phyloP scores from a whole-genome alignment of 192 early-diverging fungal genomes.

The Dimargaris cristalligena region DNA sequence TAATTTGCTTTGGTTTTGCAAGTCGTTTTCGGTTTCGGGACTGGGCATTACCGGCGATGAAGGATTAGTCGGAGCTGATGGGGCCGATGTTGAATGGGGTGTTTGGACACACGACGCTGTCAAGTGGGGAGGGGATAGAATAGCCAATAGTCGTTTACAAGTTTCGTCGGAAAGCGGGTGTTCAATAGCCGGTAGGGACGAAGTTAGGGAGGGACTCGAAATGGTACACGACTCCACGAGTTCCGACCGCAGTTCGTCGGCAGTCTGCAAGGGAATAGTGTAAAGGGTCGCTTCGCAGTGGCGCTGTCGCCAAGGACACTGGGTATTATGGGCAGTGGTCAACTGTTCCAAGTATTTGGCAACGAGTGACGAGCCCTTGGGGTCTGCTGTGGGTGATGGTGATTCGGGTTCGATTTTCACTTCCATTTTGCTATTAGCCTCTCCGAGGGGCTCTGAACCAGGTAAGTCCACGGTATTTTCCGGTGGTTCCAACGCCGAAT shows the following conservation, averaged over 20 bases:
- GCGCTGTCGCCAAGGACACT: slow-evolving; percentile 23
- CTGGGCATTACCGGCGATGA: slow-evolving; percentile 22
- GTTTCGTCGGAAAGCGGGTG: slow-evolving; percentile 15
- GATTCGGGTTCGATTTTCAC: no score
- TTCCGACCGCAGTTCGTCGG: neutral
- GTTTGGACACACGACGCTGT: neutral
- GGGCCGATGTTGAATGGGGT: slow-evolving; percentile 13
- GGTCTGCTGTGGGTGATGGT: no score
- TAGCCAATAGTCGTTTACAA: no score
- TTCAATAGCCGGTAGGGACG: no score
- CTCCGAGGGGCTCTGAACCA: no score
- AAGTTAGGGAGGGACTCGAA: no score
- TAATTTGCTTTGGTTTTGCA: neutral
- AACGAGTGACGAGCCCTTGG: no score
- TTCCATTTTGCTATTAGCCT: no score
- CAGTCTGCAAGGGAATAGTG: slow-evolving; percentile 18
- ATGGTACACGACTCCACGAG: neutral
- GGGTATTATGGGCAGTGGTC: slow-evolving; percentile 20
- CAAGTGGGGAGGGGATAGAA: no score
- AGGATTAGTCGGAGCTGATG: slow-evolving; percentile 21
- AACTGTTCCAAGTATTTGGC: slow-evolving; percentile 20
- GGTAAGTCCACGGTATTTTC: no score
- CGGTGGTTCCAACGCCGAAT: no score
- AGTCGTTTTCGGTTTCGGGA: neutral
- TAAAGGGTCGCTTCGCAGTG: slow-evolving; percentile 19